Percentiles rank a stretch among this genome's conserved stretches.
Conservation (phyloP, 129 eudicot species). For the Mikania micrantha region DNA sequence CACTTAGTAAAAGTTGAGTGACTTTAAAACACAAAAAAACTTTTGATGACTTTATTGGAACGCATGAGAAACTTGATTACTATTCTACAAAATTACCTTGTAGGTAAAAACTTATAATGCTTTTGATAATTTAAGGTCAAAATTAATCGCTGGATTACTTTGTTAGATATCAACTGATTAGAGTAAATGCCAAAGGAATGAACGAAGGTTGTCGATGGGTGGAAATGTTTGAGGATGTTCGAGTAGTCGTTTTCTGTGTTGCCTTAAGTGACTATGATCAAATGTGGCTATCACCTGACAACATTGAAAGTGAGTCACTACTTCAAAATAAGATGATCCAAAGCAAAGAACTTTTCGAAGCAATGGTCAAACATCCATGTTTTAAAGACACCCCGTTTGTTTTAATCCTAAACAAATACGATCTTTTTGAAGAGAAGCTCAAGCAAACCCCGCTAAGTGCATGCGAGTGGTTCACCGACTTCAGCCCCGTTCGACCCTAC, state of each 20-base stretch:
- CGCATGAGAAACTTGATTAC: no score
- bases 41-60: no score
- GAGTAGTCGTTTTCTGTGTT: slow-evolving; percentile 71
- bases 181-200: slow-evolving; percentile 82
- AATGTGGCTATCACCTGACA: slow-evolving; percentile 50
- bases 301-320: slow-evolving; percentile 40
- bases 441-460: slow-evolving; percentile 45
- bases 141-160: background rate
- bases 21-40: no score
- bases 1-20: no score
- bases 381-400: slow-evolving; percentile 91
- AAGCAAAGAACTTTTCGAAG: slow-evolving; percentile 85
- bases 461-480: slow-evolving; percentile 88
- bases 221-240: slow-evolving; percentile 90
- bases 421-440: slow-evolving; percentile 86
- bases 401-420: slow-evolving; percentile 79
- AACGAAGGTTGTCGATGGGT: slow-evolving; percentile 93
- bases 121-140: no score
- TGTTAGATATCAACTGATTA: slow-evolving; percentile 72
- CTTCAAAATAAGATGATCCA: slow-evolving; percentile 86
- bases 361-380: slow-evolving; percentile 79
- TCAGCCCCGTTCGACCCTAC: slow-evolving; percentile 75
- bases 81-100: no score
- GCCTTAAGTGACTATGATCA: slow-evolving; percentile 74
- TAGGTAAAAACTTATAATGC: no score